Conservation (phyloP, 129 eudicot genomes). For the Artemisia tridentata region DNA sequence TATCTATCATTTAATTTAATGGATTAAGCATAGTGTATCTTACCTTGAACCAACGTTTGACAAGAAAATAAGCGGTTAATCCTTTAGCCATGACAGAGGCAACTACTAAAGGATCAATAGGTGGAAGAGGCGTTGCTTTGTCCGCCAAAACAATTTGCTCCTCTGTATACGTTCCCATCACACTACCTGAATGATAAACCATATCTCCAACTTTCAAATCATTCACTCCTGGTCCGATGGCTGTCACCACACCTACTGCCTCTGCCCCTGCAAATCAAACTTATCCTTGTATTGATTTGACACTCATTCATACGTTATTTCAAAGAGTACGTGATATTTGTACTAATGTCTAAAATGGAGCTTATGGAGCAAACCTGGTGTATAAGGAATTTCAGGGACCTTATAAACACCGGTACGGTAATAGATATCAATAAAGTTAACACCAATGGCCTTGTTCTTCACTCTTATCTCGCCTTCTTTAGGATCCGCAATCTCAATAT, state of each 20-base stretch:
- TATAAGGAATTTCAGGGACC: slow-evolving; percentile 58
- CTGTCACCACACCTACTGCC: slow-evolving; percentile 76
- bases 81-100: slow-evolving; percentile 68
- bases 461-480: slow-evolving; percentile 88
- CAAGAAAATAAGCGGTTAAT: slow-evolving; percentile 54
- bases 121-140: slow-evolving; percentile 44
- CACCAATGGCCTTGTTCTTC: slow-evolving; percentile 79
- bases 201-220: slow-evolving; percentile 56
- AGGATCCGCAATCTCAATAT: slow-evolving; percentile 86
- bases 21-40: background rate
- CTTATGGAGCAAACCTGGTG: slow-evolving; percentile 60
- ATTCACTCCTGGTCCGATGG: slow-evolving; percentile 58
- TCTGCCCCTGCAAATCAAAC: slow-evolving; percentile 50
- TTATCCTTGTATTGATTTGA: background rate
- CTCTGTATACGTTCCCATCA: slow-evolving; percentile 67
- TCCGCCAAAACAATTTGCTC: slow-evolving; percentile 74
- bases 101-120: slow-evolving; percentile 53
- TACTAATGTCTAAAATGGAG: background rate
- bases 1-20: too few relatives aligned
- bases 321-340: background rate
- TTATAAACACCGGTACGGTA: slow-evolving; percentile 80
- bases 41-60: slow-evolving; percentile 57
- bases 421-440: slow-evolving; percentile 79
- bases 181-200: slow-evolving; percentile 56
- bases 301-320: background rate